phyloP scores from a whole-genome alignment of 2,329 filamentous ascomycete species.

The Calonectria naviculata region DNA sequence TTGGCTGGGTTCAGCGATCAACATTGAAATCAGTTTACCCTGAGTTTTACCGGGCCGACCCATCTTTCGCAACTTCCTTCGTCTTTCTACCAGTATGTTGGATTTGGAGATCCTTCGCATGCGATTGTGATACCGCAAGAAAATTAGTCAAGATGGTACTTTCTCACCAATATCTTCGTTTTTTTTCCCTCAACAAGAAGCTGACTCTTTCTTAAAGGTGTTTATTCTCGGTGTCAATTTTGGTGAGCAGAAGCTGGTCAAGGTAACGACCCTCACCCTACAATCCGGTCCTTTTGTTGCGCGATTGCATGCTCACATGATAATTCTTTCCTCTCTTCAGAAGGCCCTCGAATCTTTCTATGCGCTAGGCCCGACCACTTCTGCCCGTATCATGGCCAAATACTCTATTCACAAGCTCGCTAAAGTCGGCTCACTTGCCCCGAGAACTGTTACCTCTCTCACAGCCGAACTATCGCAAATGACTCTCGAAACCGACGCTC shows the following conservation, averaged over 20 bases:
- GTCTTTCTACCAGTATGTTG: slow-evolving; percentile 15
- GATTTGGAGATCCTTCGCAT: slow-evolving; percentile 32
- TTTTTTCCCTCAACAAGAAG: neutral
- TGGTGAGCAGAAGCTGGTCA: slow-evolving; percentile 83
- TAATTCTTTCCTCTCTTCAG: slow-evolving; percentile 47
- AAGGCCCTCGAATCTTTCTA: slow-evolving; percentile 88
- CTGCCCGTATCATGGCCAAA: slow-evolving; percentile 84
- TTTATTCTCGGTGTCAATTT: slow-evolving; percentile 92
- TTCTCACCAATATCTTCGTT: neutral
- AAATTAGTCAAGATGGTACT: slow-evolving; percentile 38
- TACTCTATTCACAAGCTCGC: slow-evolving; percentile 88
- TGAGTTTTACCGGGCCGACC: slow-evolving; percentile 38
- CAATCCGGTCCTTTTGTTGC: neutral
- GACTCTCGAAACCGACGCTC: slow-evolving; percentile 93
- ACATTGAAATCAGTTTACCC: slow-evolving; percentile 38
- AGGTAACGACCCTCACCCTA: slow-evolving; percentile 64
- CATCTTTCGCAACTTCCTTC: slow-evolving; percentile 32
- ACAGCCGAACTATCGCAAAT: slow-evolving; percentile 89
- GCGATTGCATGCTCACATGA: slow-evolving; percentile 23
- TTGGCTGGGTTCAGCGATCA: neutral
- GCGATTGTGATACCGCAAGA: slow-evolving; percentile 32
- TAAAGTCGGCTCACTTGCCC: slow-evolving; percentile 78
- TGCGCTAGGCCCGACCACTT: slow-evolving; percentile 78
- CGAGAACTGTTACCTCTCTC: slow-evolving; percentile 82
- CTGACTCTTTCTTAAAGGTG: slow-evolving; percentile 63